phyloP scores from a whole-genome alignment of 352 stramenopile genomes.

The Aphanomyces euteiches region DNA sequence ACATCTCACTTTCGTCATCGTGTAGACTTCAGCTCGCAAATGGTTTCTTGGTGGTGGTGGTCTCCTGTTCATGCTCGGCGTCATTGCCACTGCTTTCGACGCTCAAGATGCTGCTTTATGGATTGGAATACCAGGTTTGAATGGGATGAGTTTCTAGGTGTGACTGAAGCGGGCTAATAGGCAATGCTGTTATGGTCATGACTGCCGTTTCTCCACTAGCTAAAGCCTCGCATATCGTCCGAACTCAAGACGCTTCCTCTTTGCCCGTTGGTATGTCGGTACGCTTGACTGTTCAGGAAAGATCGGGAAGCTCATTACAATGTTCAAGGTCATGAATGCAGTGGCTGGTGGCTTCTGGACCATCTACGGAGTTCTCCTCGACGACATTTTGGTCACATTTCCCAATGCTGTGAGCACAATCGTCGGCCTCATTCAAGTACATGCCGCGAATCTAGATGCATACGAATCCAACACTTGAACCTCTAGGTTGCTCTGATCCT shows the following conservation, averaged over 20 bases:
- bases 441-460: too few relatives aligned
- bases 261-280: conserved; percentile 70
- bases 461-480: too few relatives aligned
- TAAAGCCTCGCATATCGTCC: conserved; percentile 63
- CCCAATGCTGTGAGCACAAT: conserved; percentile 65
- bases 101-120: conserved; percentile 47
- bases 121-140: conserved; percentile 57
- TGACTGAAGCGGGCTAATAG: background rate
- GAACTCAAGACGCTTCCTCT: conserved; percentile 57
- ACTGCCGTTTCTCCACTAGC: conserved; percentile 65
- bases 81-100: conserved; percentile 34
- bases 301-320: background rate
- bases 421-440: conserved; percentile 69
- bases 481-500: background rate
- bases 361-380: conserved; percentile 62
- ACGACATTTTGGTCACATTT: conserved; percentile 58
- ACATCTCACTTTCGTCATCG: background rate
- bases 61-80: background rate
- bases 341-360: conserved; percentile 62
- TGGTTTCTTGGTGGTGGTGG: background rate
- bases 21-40: background rate
- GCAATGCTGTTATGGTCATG: conserved; percentile 54
- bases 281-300: background rate
- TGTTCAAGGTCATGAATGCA: conserved; percentile 53
- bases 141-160: background rate